Conservation (phyloP, 106 monocot species). For the Platanthera guangdongensis region DNA sequence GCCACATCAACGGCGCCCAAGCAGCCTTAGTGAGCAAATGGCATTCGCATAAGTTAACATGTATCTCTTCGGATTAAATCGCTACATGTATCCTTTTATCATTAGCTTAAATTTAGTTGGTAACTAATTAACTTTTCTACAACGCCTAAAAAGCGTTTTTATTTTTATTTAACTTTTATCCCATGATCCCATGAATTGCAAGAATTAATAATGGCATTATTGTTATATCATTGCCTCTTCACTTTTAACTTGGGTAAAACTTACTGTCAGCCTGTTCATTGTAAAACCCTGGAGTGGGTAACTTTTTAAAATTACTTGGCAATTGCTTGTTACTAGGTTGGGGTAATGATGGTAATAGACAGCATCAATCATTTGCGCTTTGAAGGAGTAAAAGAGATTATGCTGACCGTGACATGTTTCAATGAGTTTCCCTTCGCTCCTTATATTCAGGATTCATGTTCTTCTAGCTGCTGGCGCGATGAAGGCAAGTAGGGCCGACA, state of each 20-base stretch:
- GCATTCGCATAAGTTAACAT: not conserved
- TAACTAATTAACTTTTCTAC: not conserved
- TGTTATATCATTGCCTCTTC: not conserved
- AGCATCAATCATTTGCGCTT: not conserved
- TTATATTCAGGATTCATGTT: constrained; percentile 2
- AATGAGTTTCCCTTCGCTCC: not conserved
- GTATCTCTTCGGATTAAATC: not conserved
- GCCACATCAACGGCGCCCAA: not conserved
- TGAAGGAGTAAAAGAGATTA: not conserved
- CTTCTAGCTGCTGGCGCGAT: not conserved
- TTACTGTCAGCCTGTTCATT: not conserved
- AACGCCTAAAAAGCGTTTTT: not conserved
- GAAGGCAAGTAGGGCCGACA: constrained; percentile 1
- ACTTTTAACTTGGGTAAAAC: not conserved
- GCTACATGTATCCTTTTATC: not conserved
- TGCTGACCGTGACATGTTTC: constrained; percentile 6
- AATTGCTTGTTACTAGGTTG: not conserved
- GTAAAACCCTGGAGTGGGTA: not conserved
- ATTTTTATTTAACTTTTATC: not conserved
- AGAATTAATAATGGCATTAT: not conserved
- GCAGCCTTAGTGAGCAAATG: not conserved
- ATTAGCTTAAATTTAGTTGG: not conserved
- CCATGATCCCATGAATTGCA: not conserved
- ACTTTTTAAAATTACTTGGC: not conserved
- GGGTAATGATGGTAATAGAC: constrained; percentile 1